Conservation (phyloP, 2,329 filamentous ascomycete species). For the Fusarium sp. region DNA sequence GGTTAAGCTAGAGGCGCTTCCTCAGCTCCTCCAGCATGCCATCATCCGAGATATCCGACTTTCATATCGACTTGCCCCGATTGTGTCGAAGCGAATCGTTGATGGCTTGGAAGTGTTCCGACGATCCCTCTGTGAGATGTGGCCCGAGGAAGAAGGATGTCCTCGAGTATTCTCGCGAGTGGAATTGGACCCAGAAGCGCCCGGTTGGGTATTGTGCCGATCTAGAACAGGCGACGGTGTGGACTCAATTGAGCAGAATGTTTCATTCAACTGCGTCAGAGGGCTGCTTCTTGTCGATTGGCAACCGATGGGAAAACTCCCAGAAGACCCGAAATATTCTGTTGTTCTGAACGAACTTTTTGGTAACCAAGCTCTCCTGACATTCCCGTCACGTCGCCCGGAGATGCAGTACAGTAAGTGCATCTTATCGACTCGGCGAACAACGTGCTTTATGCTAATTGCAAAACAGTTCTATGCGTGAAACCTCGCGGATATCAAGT, state of each 20-base stretch:
- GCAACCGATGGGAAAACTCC: slow-evolving; percentile 56
- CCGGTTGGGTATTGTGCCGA: slow-evolving; percentile 29
- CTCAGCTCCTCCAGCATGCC: slow-evolving; percentile 23
- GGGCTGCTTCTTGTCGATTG: slow-evolving; percentile 48
- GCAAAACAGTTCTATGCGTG: not conserved
- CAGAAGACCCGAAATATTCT: slow-evolving; percentile 55
- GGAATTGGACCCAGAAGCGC: not conserved
- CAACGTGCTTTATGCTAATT: not conserved
- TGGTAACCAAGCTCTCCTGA: slow-evolving; percentile 60
- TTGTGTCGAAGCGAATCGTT: slow-evolving; percentile 21
- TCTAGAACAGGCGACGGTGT: not conserved
- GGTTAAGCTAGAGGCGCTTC: slow-evolving; percentile 32
- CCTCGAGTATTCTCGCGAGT: slow-evolving; percentile 13
- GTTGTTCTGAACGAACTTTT: slow-evolving; percentile 60
- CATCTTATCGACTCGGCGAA: not conserved
- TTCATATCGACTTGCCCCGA: slow-evolving; percentile 19
- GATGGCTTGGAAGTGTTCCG: slow-evolving; percentile 19
- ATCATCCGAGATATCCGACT: slow-evolving; percentile 37
- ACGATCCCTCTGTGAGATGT: slow-evolving; percentile 32
- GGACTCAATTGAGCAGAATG: slow-evolving; percentile 15
- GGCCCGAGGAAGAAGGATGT: slow-evolving; percentile 29
- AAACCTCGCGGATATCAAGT: slow-evolving; percentile 56
- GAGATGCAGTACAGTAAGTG: slow-evolving; percentile 61
- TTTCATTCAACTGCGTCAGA: slow-evolving; percentile 47
- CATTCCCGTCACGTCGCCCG: slow-evolving; percentile 58